phyloP scores from a whole-genome alignment of 345 rosid species.

The Schrenkiella parvula region DNA sequence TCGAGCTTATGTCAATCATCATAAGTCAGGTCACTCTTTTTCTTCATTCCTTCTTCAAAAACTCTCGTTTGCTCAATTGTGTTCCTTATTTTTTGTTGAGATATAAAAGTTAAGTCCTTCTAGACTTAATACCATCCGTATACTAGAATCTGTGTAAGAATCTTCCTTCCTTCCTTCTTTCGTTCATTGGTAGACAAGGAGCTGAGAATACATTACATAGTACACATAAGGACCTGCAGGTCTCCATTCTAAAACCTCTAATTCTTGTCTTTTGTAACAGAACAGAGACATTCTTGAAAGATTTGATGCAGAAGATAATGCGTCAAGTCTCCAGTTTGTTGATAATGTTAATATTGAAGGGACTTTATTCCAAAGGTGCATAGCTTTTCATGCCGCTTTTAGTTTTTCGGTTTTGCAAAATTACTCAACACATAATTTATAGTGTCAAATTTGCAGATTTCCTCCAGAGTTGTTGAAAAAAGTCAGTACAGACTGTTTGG shows the following conservation, averaged over 20 bases:
- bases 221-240: not conserved
- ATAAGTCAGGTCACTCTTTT: constrained; percentile 55
- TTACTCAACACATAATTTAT: not conserved
- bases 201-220: not conserved
- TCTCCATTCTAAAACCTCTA: not conserved
- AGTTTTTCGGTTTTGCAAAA: not conserved
- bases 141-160: not conserved
- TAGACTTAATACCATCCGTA: not conserved
- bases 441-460: constrained; percentile 43
- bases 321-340: constrained; percentile 80
- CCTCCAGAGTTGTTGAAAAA: constrained; percentile 62
- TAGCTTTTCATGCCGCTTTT: not conserved
- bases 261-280: constrained; percentile 40
- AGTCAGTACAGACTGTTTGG: constrained; percentile 73
- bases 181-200: not conserved
- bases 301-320: constrained; percentile 60
- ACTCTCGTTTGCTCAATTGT: not conserved
- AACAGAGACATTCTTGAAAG: constrained; percentile 72
- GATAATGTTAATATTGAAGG: constrained; percentile 51
- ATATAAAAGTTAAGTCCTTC: not conserved
- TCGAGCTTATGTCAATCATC: constrained; percentile 83
- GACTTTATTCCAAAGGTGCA: constrained; percentile 84
- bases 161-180: not conserved
- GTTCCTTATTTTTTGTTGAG: not conserved
- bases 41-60: not conserved